A percentile compares a stretch with the other conserved stretches of the same genome.
phyloP scores from a whole-genome alignment of 495 filamentous ascomycete genomes.

The Trichocladium uniseriatum region DNA sequence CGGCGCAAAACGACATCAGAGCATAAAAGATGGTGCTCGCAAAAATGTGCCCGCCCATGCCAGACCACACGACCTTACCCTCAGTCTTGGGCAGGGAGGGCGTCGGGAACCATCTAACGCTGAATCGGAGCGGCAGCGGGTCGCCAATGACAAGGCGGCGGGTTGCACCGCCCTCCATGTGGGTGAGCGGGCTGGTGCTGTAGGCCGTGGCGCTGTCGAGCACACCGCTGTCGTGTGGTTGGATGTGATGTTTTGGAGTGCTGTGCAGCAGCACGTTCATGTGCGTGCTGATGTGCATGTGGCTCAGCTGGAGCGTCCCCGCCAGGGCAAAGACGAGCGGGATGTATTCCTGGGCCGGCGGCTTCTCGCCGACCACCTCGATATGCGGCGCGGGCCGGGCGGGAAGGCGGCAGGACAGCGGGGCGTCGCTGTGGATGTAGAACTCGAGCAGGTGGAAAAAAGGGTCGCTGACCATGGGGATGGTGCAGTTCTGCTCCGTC shows the following conservation, averaged over 20 bases:
- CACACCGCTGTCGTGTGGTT: constrained; percentile 53
- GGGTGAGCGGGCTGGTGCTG: constrained; percentile 62
- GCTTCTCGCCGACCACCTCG: constrained; percentile 37
- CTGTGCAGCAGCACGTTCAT: constrained; percentile 84
- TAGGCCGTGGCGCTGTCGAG: constrained; percentile 83
- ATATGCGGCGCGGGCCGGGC: constrained; percentile 54
- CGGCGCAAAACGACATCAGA: constrained; percentile 48
- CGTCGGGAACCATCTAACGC: constrained; percentile 77
- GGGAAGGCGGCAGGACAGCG: constrained; percentile 84
- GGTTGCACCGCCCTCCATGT: constrained; percentile 41
- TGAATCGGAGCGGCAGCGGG: constrained; percentile 68
- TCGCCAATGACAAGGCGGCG: constrained; percentile 77
- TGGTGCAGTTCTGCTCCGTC: constrained; percentile 83
- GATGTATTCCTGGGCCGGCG: constrained; percentile 42
- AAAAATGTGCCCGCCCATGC: constrained; percentile 58
- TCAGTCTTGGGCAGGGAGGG: constrained; percentile 51
- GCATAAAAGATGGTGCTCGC: constrained; percentile 59
- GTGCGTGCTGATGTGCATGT: constrained; percentile 82
- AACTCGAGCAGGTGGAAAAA: constrained; percentile 98
- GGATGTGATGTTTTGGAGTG: constrained; percentile 47
- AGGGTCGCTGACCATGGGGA: constrained; percentile 71
- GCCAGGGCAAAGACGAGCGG: constrained; percentile 74
- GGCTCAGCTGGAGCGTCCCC: constrained; percentile 77
- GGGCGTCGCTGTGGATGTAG: constrained; percentile 95
- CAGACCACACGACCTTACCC: constrained; percentile 47